phyloP scores from a whole-genome alignment of 2,329 filamentous ascomycete genomes.

The Fusarium hainanense region DNA sequence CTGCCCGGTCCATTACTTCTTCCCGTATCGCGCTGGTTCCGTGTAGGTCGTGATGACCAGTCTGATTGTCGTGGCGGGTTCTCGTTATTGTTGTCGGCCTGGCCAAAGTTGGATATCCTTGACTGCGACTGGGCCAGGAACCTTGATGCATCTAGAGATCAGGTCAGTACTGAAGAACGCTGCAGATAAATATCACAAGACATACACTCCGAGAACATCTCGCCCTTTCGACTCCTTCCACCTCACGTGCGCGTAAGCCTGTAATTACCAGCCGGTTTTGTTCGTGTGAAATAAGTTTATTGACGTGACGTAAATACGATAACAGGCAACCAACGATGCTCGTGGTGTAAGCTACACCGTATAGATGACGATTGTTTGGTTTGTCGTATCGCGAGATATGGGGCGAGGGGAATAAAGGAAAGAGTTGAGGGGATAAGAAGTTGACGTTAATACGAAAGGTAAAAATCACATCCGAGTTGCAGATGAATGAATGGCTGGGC shows the following conservation, averaged over 20 bases:
- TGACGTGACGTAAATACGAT: slow-evolving; percentile 40
- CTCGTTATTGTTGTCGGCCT: slow-evolving; percentile 62
- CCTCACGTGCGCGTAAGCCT: slow-evolving; percentile 46
- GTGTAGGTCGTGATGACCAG: slow-evolving; percentile 51
- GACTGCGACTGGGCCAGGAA: slow-evolving; percentile 98
- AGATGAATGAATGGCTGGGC: slow-evolving; percentile 29
- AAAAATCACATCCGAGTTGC: slow-evolving; percentile 37
- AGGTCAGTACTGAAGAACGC: slow-evolving; percentile 25
- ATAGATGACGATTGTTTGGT: slow-evolving; percentile 11
- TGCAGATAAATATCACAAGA: slow-evolving; percentile 33
- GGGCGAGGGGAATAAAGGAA: slow-evolving; percentile 6
- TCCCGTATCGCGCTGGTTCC: slow-evolving; percentile 49
- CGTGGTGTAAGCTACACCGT: slow-evolving; percentile 33
- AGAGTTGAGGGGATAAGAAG: slow-evolving; percentile 14
- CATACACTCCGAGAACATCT: slow-evolving; percentile 83
- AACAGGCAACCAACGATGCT: slow-evolving; percentile 22
- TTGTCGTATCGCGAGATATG: slow-evolving; percentile 10
- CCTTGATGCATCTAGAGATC: slow-evolving; percentile 83
- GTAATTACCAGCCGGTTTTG: slow-evolving; percentile 19
- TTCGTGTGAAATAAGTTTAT: slow-evolving; percentile 18
- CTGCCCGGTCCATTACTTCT: slow-evolving; percentile 46
- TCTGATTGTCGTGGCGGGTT: slow-evolving; percentile 46
- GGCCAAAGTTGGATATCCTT: slow-evolving; percentile 78
- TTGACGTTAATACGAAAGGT: slow-evolving; percentile 21
- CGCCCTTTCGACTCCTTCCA: slow-evolving; percentile 49